These are phyloP conservation scores for Kitagawia praeruptora DNA, from an alignment of 129 eudicot species.

Conservation along the genomic window DNA sequence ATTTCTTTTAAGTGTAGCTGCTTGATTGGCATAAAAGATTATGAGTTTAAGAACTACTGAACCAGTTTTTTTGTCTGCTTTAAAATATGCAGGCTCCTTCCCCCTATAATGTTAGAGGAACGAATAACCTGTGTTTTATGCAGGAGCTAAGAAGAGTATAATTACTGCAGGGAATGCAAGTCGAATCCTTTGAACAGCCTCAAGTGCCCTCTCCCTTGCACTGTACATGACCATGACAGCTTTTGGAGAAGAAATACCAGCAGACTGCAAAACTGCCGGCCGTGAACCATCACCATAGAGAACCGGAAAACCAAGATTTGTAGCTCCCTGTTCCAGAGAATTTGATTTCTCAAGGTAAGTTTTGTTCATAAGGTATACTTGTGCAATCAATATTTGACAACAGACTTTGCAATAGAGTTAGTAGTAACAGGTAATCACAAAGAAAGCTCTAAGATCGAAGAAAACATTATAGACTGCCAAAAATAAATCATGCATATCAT, in stretches of 20 bases:
- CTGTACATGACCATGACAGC: constrained; percentile 93
- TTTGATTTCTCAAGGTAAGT: neutral
- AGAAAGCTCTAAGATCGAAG: too few species aligned
- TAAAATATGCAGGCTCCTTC: neutral
- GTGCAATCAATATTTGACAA: neutral
- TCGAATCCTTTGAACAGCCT: constrained; percentile 89
- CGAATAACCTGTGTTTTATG: neutral
- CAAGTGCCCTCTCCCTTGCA: constrained; percentile 50
- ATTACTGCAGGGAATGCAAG: constrained; percentile 82
- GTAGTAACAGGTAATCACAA: neutral
- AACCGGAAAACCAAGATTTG: constrained; percentile 79
- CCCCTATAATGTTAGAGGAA: neutral
- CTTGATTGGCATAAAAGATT: neutral
- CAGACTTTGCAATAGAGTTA: neutral
- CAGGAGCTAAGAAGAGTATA: neutral
- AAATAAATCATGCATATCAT: neutral
- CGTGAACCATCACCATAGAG: constrained; percentile 96
- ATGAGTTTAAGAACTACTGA: neutral
- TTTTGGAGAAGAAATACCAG: constrained; percentile 93
- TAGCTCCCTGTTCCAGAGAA: constrained; percentile 47
- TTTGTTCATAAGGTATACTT: constrained; percentile 1
- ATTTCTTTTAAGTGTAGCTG: neutral
- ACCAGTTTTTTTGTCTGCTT: neutral
- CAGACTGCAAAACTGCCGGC: constrained; percentile 85
- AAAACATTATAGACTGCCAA: neutral